Evolutionary conservation across 2,329 filamentous ascomycete genomes (phyloP).

Genomic region (Neopestalotiopsis sp.): DNA sequence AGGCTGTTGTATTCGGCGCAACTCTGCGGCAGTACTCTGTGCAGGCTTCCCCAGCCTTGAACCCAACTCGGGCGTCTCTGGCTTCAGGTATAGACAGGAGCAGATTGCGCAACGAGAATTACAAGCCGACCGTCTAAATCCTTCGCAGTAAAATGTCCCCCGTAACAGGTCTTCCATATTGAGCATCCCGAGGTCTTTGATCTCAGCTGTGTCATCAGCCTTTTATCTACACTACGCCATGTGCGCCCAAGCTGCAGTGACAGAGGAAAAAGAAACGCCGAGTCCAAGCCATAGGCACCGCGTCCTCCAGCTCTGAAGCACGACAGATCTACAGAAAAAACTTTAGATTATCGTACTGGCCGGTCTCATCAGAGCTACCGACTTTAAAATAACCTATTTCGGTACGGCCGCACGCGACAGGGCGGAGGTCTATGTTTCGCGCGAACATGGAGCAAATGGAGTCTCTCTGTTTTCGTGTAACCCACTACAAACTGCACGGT

Average conservation of each 20-base stretch:
- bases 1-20: neutral
- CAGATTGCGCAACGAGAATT: no score
- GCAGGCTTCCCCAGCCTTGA: neutral
- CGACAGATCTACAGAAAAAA: neutral
- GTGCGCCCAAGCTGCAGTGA: neutral
- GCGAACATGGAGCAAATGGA: no score
- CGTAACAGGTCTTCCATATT: no score
- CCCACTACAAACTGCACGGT: neutral
- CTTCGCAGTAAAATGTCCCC: no score
- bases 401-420: neutral
- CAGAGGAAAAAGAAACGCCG: neutral
- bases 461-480: neutral
- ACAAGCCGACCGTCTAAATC: no score
- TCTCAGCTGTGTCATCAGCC: neutral
- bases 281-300: neutral
- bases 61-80: neutral
- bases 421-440: neutral
- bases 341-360: neutral
- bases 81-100: no score
- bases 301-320: neutral
- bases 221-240: neutral
- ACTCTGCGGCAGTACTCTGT: neutral
- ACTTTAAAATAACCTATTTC: neutral
- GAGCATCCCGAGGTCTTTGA: neutral
- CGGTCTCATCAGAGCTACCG: neutral